Base-by-base conservation (phyloP, 129 eudicot species). In the Apium graveolens region DNA sequence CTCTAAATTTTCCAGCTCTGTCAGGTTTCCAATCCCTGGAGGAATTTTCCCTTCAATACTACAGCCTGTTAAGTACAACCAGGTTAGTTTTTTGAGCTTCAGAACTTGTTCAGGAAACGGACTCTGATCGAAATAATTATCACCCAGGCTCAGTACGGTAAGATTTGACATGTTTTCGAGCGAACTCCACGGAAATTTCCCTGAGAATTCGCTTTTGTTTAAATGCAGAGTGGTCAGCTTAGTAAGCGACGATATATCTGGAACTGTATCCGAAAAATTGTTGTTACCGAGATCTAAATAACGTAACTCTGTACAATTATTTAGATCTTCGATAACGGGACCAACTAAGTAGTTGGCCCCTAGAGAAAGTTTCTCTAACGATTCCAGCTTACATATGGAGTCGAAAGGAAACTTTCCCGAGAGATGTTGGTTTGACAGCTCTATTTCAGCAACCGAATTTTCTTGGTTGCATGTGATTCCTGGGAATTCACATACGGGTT, bases 201-300 rank as follows among this genome's bases (percentile, higher is more conserved):
- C 98, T 5, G 92, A 73, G 68, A 92, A 85, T 9, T 94, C 91
- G 2, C 89, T 90, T n/a, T 14, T 70, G 45, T 96, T 96, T 27
- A 87, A 45, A 77, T 90, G 80, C 10, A 96, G 85, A 71, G 80
- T 76, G 20, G 49, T 71, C 18, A 96, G 77, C 5, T 41, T 35
- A 29, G 10, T 84, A 26, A 96, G 75, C 0, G 91, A 45, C 18
- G 97, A 92, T 9, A 96, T 81, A 24, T 48, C 79, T 0, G 99
- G 99, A 12, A 90, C 57, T 0, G 73, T 3, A 9, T 96, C 95
- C 2, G 91, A 80, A 77, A 96, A 96, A 3, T 74, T 13, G 37
- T 96, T 96, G 89, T 90, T 92, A 9, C 97, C 97, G 53, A 96
- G 75, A 51, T 96, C 97, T 66, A 96, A 80, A 82, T 96, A 92